Evolutionary conservation across 768 basidiomycete species (phyloP).

Genomic region (Xerocomus spinulosus): DNA sequence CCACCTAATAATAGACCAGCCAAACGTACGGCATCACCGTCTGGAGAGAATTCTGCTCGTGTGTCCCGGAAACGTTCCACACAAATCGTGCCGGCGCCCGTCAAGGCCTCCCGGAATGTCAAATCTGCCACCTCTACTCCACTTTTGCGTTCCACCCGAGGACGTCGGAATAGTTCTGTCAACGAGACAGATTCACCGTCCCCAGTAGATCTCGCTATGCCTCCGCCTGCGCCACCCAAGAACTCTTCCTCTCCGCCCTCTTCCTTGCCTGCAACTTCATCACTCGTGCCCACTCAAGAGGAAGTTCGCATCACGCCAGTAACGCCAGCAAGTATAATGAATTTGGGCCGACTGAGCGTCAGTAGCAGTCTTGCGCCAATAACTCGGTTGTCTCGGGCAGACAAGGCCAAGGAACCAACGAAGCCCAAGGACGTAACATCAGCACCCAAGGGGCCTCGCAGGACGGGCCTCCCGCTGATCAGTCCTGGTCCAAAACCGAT

Average conservation of each 20-base stretch:
- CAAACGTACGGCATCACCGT: slow-evolving; percentile 57
- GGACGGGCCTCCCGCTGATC: slow-evolving; percentile 30
- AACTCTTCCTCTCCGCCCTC: slow-evolving; percentile 15
- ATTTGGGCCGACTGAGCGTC: slow-evolving; percentile 62
- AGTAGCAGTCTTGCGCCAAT: slow-evolving; percentile 40
- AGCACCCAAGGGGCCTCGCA: slow-evolving; percentile 24
- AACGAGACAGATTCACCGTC: slow-evolving; percentile 65
- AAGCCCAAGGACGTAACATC: slow-evolving; percentile 27
- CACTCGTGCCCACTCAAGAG: slow-evolving; percentile 11
- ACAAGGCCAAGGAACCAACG: slow-evolving; percentile 28
- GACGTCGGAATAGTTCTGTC: slow-evolving; percentile 39
- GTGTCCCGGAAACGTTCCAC: slow-evolving; percentile 52
- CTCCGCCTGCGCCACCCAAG: slow-evolving; percentile 65
- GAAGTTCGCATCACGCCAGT: slow-evolving; percentile 58
- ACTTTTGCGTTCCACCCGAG: slow-evolving; percentile 43
- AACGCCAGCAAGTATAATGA: slow-evolving; percentile 92
- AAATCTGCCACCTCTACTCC: slow-evolving; percentile 62
- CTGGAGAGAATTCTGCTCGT: slow-evolving; percentile 46
- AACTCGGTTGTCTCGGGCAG: slow-evolving; percentile 13
- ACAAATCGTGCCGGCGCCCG: slow-evolving; percentile 30
- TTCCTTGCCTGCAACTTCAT: slow-evolving; percentile 1
- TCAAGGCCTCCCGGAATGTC: slow-evolving; percentile 22
- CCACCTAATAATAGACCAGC: slow-evolving; percentile 22
- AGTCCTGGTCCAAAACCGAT: slow-evolving; percentile 67
- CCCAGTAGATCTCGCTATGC: slow-evolving; percentile 86